Evolutionary conservation across 371 early-diverging fungal genomes (phyloP), one percentile per base, ranked within the genome.

Genomic region (Apophysomyces trapeziformis): DNA sequence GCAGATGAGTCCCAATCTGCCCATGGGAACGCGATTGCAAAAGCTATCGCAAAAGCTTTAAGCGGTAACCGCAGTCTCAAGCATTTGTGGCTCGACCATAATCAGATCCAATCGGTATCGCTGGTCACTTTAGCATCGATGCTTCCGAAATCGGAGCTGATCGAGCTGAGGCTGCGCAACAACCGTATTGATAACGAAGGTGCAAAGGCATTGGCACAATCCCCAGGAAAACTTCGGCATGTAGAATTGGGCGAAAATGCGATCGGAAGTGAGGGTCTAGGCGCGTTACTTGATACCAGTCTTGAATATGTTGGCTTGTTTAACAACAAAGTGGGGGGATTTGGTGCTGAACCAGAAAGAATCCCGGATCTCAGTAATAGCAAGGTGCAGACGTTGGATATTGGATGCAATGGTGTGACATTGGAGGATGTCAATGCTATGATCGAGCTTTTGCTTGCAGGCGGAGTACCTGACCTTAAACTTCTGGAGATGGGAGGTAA

Each of bases 401-500:
- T 87, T 32, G 88, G 88, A 11, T 84, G 86, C 71, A 87, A 87
- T 47, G 64, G 67, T 8, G 79, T 87, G 47, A 71, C 80, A 0
- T 67, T 79, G 38, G 70, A 79, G 46, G 79, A 80, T 60, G 68
- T 85, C 45, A 76, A 75, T 32, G 83, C 78, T 32, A 74, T 88
- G 38, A 80, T 82, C 0, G 71, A 78, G 3, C 67, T 81, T 13
- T 71, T 87, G 35, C 60, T 79, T 16, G 76, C 76, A 16, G 67
- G 79, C 3, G 70, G 81, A 14, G 72, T 82, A 14, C 86, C 88
- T 7, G 58, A 78, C 0, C 63, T 88, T 54, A 73, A 71, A 12
- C 64, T 80, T 7, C 66, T 86, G 8, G 88, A 88, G 60, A 82
- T 86, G 73, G 88, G 85, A 38, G 88, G 88, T n/a, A 88, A 88